Percentiles rank a stretch among this genome's conserved stretches.
Evolutionary conservation across 495 filamentous ascomycete genomes (phyloP).

Genomic region (Penicillium paradoxum): DNA sequence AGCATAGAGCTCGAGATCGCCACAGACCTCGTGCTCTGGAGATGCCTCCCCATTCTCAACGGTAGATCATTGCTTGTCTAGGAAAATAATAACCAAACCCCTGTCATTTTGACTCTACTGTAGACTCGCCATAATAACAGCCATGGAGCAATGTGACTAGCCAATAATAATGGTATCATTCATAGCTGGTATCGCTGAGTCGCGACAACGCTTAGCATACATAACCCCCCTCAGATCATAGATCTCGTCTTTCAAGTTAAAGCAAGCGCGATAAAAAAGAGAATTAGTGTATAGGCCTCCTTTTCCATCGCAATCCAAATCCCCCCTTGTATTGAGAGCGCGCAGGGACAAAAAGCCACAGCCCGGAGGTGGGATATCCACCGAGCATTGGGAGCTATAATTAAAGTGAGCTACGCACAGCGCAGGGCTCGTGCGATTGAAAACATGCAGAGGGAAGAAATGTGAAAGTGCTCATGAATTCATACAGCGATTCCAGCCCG

Average conservation of each 20-base stretch:
- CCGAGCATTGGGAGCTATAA: constrained; percentile 8
- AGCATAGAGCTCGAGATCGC: neutral
- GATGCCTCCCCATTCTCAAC: neutral
- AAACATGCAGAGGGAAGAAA: constrained; percentile 25
- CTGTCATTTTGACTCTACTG: neutral
- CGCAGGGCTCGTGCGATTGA: constrained; percentile 16
- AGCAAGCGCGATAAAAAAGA: constrained; percentile 1
- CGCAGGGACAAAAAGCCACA: neutral
- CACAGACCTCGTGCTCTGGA: too few species aligned
- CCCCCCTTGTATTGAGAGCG: neutral
- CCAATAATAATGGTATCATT: constrained; percentile 1
- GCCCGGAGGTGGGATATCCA: neutral
- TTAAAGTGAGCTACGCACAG: constrained; percentile 20
- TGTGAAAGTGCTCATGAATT: constrained; percentile 13
- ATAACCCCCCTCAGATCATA: constrained; percentile 4
- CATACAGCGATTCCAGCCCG: neutral
- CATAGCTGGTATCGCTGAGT: neutral
- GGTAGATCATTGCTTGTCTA: neutral
- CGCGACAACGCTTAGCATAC: neutral
- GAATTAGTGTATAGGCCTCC: constrained; percentile 2
- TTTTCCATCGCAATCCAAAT: neutral
- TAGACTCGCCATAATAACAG: neutral
- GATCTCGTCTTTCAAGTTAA: constrained; percentile 3
- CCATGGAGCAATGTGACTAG: neutral
- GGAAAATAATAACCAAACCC: neutral